phyloP scores from a whole-genome alignment of 768 basidiomycete species.

The Pleurotus giganteus region DNA sequence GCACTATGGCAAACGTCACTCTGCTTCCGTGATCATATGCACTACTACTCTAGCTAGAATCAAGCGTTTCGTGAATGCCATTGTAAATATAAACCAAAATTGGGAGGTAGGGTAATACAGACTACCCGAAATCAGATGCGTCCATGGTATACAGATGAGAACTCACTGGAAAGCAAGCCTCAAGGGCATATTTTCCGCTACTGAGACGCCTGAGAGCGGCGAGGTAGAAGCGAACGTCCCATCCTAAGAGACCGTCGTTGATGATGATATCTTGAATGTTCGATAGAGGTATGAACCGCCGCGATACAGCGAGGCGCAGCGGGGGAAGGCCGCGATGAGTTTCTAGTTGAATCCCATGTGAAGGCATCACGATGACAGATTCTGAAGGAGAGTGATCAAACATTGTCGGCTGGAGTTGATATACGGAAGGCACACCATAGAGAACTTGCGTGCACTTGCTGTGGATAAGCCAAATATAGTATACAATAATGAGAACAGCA shows the following conservation, averaged over 20 bases:
- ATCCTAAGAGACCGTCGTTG: slow-evolving; percentile 70
- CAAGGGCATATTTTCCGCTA: slow-evolving; percentile 30
- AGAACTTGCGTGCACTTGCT: slow-evolving; percentile 41
- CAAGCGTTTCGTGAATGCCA: slow-evolving; percentile 50
- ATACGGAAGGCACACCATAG: slow-evolving; percentile 34
- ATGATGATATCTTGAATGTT: slow-evolving; percentile 62
- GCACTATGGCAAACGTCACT: not conserved
- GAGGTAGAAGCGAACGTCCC: slow-evolving; percentile 73
- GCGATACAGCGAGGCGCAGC: slow-evolving; percentile 31
- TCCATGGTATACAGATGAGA: slow-evolving; percentile 2
- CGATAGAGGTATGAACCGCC: slow-evolving; percentile 59
- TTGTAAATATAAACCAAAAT: slow-evolving; percentile 60
- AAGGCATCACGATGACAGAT: slow-evolving; percentile 64
- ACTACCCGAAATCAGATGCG: slow-evolving; percentile 34
- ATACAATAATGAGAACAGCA: slow-evolving; percentile 13
- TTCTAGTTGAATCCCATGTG: slow-evolving; percentile 74
- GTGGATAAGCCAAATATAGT: slow-evolving; percentile 26
- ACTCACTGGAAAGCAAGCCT: slow-evolving; percentile 63
- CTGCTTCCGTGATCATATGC: not conserved
- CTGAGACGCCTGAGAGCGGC: slow-evolving; percentile 39
- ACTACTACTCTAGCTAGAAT: slow-evolving; percentile 12
- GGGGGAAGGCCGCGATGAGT: slow-evolving; percentile 58
- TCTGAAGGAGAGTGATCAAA: slow-evolving; percentile 39
- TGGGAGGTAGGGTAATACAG: slow-evolving; percentile 59
- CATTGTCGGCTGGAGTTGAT: not conserved